These are phyloP conservation scores for Xylaria polymorpha DNA, from an alignment of 2,329 filamentous ascomycete species.

Conservation along the genomic window DNA sequence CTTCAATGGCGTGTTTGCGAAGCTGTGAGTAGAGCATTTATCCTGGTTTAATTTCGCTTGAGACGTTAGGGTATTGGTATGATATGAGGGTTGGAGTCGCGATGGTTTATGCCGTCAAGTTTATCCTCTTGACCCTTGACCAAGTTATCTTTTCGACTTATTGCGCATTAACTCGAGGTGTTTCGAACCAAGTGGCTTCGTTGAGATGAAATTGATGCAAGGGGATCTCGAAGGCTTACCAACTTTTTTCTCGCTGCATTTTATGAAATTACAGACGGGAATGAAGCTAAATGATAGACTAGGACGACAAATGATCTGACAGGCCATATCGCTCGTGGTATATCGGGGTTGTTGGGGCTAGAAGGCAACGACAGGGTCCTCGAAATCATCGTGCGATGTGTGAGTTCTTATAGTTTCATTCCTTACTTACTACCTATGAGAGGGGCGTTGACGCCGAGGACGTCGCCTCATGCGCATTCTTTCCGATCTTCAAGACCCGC, in stretches of 20 bases:
- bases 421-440: constrained; percentile 7
- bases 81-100: neutral
- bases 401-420: constrained; percentile 51
- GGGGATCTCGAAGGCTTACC: neutral
- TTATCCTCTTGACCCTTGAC: neutral
- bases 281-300: constrained; percentile 12
- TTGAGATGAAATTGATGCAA: neutral
- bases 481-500: neutral
- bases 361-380: constrained; percentile 55
- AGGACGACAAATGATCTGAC: constrained; percentile 70
- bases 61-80: neutral
- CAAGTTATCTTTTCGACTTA: neutral
- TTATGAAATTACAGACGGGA: neutral
- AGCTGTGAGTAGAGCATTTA: constrained; percentile 68
- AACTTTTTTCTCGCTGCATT: neutral
- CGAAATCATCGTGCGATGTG: constrained; percentile 62
- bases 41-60: neutral
- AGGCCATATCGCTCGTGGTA: constrained; percentile 57
- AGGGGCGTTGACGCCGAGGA: neutral
- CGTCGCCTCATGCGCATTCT: neutral
- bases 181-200: neutral
- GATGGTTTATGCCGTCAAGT: neutral
- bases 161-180: neutral
- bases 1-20: constrained; percentile 85
- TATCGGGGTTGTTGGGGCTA: constrained; percentile 60